Percentiles rank a stretch among this genome's conserved stretches.
phyloP scores from a whole-genome alignment of 768 basidiomycete species.

The Psilocybe sp. region DNA sequence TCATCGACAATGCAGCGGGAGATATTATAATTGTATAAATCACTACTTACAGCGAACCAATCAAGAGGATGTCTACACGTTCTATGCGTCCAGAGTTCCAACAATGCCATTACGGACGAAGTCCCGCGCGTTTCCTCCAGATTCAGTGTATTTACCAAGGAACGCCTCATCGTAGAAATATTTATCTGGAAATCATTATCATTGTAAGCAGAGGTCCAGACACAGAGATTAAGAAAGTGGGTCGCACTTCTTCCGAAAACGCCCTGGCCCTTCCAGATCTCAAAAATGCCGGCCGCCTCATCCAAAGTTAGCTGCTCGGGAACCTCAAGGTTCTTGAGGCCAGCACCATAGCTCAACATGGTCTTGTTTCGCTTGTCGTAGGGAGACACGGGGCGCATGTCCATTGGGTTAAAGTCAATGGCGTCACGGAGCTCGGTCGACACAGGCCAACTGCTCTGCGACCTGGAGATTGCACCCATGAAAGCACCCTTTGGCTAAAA shows the following conservation, averaged over 20 bases:
- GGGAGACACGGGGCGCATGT: conserved; percentile 37
- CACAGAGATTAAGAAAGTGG: not conserved
- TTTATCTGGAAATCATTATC: conserved; percentile 19
- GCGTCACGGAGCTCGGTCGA: conserved; percentile 66
- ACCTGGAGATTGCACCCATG: conserved; percentile 64
- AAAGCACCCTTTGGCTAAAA: conserved; percentile 68
- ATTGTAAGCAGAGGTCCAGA: conserved; percentile 1
- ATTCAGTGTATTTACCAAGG: conserved; percentile 74
- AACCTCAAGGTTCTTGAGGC: conserved; percentile 35
- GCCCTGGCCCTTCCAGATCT: conserved; percentile 67
- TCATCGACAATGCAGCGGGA: too few relatives aligned
- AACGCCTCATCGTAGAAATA: conserved; percentile 63
- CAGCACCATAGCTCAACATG: conserved; percentile 52
- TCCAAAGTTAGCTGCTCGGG: conserved; percentile 57
- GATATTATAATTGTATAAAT: too few relatives aligned
- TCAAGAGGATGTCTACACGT: not conserved
- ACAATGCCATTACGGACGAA: conserved; percentile 72
- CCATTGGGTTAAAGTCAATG: conserved; percentile 30
- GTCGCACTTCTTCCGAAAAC: conserved; percentile 23
- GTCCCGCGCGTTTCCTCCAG: conserved; percentile 74
- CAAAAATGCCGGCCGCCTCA: conserved; percentile 76
- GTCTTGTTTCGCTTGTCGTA: conserved; percentile 53
- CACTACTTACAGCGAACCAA: not conserved
- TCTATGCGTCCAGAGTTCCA: conserved; percentile 13
- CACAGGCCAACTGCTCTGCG: conserved; percentile 55